These are phyloP conservation scores for Phoma sp. DNA, from an alignment of 2,329 filamentous ascomycete species.

Conservation along the genomic window DNA sequence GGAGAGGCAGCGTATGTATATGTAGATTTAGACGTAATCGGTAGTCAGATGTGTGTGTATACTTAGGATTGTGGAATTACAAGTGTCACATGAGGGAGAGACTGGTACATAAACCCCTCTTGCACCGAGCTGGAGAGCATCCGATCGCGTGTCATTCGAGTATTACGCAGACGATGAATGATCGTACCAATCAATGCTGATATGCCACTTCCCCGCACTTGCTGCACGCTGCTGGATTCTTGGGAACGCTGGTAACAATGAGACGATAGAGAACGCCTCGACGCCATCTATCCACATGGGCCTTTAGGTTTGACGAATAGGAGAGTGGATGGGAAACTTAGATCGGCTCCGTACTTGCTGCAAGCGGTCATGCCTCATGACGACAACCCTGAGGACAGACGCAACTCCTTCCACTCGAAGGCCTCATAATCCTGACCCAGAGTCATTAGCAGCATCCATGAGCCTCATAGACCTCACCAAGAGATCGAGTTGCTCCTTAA, in stretches of 20 bases:
- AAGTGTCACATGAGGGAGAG: neutral
- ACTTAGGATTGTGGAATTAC: neutral
- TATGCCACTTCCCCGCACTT: conserved; percentile 41
- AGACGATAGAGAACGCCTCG: conserved; percentile 16
- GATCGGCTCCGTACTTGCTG: neutral
- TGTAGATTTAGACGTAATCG: neutral
- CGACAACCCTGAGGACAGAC: neutral
- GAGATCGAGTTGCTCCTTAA: conserved; percentile 5
- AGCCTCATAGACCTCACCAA: conserved; percentile 13
- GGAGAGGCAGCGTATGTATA: neutral
- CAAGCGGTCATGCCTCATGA: neutral
- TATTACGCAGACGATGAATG: conserved; percentile 38
- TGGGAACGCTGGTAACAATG: conserved; percentile 26
- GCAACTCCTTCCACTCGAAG: neutral
- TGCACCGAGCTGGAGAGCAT: conserved; percentile 20
- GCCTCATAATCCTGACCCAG: neutral
- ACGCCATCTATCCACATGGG: conserved; percentile 4
- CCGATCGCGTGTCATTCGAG: conserved; percentile 36
- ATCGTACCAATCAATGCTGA: conserved; percentile 45
- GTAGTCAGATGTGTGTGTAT: neutral
- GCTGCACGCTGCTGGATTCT: conserved; percentile 33
- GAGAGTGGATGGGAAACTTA: neutral
- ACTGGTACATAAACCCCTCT: conserved; percentile 23
- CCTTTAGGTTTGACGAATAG: conserved; percentile 18
- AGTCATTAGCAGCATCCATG: conserved; percentile 2